Evolutionary conservation across 805 yeast species (phyloP), one percentile per base, ranked within the genome.

Genomic region (Saccharomyces mikatae): DNA sequence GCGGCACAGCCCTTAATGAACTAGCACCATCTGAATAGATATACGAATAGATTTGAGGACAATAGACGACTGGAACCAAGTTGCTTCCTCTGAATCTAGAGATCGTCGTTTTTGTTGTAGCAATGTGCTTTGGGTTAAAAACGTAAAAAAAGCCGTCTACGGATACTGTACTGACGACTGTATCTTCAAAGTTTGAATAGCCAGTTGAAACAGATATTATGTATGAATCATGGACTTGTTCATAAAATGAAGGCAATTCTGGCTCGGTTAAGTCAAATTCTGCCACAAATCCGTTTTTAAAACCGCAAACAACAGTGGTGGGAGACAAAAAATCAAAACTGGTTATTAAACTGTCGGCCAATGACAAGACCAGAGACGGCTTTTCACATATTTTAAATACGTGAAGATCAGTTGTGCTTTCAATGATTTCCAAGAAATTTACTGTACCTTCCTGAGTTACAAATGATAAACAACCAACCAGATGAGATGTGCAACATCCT

Each of bases 391-490:
- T 21, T n/a, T 46, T 41, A 56, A 46, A n/a, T 32, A 47, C n/a
- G 10, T 41, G 27, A 48, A 27, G 28, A n/a, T 32, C 47, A 2
- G 32, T 28, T 17, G 41, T n/a, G 2, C 41, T 24, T 11, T 54
- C 31, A 0, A 63, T 63, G 0, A 82, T 61, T 49, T 74, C 74
- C 17, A 83, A 63, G 4, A 83, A 61, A 54, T 80, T 81, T 4
- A 82, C 65, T 4, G 71, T 65, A 0, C 91, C 91, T 64, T 82
- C 86, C 46, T 80, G 79, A 56, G 81, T 80, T 0, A 74, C 72
- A 10, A 80, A 82, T 4, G 76, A 76, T n/a, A 84, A 59, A 0
- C 77, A 71, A 1, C 82, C 82, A 14, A 77, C 48, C 1, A 57
- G 51, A 10, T 57, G 57, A 0, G 50, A 29, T 28, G 52, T 49